Evolutionary conservation across 768 basidiomycete species (phyloP).

Genomic region (Boletus rufocinnamomeus): DNA sequence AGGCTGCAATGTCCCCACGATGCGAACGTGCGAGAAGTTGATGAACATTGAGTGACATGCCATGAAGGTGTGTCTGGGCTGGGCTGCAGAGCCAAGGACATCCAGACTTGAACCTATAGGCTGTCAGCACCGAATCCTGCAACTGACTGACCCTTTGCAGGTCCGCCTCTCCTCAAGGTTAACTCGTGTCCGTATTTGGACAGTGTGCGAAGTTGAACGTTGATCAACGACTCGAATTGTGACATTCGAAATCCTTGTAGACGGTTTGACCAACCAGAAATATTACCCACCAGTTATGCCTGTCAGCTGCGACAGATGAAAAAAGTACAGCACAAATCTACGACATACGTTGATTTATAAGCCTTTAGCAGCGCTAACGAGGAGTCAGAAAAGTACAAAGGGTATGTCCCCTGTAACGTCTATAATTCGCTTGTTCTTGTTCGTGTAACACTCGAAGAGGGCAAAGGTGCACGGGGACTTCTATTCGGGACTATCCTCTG

Average conservation of each 20-base stretch:
- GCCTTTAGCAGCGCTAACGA: not conserved
- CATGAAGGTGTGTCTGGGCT: constrained; percentile 5
- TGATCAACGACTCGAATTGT: not conserved
- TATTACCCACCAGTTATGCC: not conserved
- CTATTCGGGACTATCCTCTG: not conserved
- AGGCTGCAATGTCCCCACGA: not conserved
- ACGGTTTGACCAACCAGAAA: not conserved
- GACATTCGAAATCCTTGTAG: not conserved
- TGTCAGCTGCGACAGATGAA: not conserved
- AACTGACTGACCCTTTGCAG: not conserved
- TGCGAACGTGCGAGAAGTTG: constrained; percentile 5
- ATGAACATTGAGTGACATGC: not conserved
- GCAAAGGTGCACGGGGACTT: not conserved
- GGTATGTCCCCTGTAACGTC: not conserved
- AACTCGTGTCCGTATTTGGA: not conserved
- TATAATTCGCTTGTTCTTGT: no score
- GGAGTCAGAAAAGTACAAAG: not conserved
- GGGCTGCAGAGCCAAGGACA: not conserved
- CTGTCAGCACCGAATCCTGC: not conserved
- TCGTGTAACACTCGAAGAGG: no score
- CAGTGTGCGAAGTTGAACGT: not conserved
- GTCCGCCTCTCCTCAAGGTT: not conserved
- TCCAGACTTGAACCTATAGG: not conserved
- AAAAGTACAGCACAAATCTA: not conserved
- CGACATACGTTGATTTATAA: not conserved